Evolutionary conservation across 2,329 filamentous ascomycete species (phyloP).

Genomic region (Neonectria punicea): DNA sequence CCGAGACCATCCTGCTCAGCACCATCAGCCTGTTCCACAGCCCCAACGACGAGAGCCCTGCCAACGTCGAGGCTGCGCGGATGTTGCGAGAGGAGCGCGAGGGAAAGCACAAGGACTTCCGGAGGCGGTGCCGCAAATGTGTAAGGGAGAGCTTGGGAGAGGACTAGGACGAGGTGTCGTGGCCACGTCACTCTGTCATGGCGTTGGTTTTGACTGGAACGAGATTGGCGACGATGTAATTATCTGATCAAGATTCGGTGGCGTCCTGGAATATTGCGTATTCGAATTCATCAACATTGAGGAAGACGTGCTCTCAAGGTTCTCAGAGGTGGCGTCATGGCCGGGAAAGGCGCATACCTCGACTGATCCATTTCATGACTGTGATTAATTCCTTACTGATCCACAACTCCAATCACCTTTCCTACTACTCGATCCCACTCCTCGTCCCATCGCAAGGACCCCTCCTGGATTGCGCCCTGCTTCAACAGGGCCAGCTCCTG

Average conservation of each 20-base stretch:
- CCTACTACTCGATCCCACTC: constrained; percentile 91
- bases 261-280: constrained; percentile 35
- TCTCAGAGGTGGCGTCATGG: background rate
- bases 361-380: background rate
- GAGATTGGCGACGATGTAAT: constrained; percentile 18
- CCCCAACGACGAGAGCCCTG: constrained; percentile 95
- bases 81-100: constrained; percentile 83
- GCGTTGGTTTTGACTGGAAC: constrained; percentile 24
- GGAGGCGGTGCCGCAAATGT: constrained; percentile 79
- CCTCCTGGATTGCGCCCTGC: constrained; percentile 78
- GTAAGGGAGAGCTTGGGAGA: constrained; percentile 85
- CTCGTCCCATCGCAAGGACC: constrained; percentile 84
- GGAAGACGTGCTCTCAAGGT: constrained; percentile 15
- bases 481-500: constrained; percentile 70
- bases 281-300: constrained; percentile 26
- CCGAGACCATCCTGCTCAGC: constrained; percentile 91
- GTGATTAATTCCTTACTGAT: constrained; percentile 26
- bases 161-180: constrained; percentile 54
- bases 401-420: constrained; percentile 68
- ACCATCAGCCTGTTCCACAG: constrained; percentile 93
- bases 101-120: constrained; percentile 74
- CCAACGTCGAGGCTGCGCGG: constrained; percentile 92
- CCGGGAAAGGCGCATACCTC: background rate
- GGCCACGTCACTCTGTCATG: constrained; percentile 17
- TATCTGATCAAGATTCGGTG: constrained; percentile 30